A percentile compares a stretch with the other conserved stretches of the same genome.
phyloP scores from a whole-genome alignment of 805 yeast species.

The baker's yeast (Saccharomyces cerevisiae) region DNA sequence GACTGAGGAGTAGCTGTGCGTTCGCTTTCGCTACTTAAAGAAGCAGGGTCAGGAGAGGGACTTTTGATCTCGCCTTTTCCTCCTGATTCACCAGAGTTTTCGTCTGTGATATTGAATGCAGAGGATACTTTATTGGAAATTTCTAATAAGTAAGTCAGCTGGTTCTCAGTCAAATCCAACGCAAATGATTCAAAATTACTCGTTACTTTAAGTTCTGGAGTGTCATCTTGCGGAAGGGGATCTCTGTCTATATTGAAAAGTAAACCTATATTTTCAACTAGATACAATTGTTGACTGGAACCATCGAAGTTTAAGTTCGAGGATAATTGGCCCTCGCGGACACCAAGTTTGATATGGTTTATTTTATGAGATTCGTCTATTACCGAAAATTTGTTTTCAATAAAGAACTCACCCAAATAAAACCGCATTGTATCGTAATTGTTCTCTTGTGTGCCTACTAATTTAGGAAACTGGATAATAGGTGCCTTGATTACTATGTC shows the following conservation, averaged over 20 bases:
- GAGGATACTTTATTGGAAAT: conserved; percentile 47
- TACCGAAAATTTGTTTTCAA: conserved; percentile 49
- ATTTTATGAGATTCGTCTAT: conserved; percentile 27
- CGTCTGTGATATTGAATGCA: conserved; percentile 43
- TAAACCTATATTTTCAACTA: conserved; percentile 59
- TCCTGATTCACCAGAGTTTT: conserved; percentile 21
- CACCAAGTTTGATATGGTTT: conserved; percentile 58
- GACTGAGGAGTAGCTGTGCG: neutral
- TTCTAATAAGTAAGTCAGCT: conserved; percentile 49
- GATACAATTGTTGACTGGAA: conserved; percentile 46
- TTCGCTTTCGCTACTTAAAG: conserved; percentile 4
- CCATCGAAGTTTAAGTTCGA: conserved; percentile 43
- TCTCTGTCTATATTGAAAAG: conserved; percentile 49
- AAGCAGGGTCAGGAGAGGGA: conserved; percentile 18
- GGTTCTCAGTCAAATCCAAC: conserved; percentile 64
- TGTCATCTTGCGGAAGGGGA: conserved; percentile 31
- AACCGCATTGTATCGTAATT: conserved; percentile 56
- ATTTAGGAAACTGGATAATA: conserved; percentile 65
- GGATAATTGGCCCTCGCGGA: conserved; percentile 60
- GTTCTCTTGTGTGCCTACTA: conserved; percentile 35
- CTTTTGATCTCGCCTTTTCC: conserved; percentile 32
- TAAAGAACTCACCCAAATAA: conserved; percentile 74
- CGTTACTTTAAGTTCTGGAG: conserved; percentile 43
- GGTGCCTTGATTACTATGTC: conserved; percentile 76
- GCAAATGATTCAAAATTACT: conserved; percentile 55